Base-by-base conservation (phyloP, 2,329 filamentous ascomycete species). In the Lachnellula arida region DNA sequence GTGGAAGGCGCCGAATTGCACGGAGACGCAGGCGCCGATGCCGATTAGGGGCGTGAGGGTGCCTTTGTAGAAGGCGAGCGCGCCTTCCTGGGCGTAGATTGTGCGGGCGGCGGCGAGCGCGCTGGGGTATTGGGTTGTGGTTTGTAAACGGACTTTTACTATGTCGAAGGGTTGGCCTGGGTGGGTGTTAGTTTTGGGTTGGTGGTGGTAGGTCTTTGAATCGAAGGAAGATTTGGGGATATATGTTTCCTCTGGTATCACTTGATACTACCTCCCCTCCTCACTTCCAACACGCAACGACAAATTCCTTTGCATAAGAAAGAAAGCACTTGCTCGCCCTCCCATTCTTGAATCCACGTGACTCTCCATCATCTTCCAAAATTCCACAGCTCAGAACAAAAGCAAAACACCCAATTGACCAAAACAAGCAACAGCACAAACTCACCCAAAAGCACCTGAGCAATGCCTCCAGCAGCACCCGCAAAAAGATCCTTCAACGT, bases 1-100 rank as follows among this genome's bases (percentile, higher is more conserved):
- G 78, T 97, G 91, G 80, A 97, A 99, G 67, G 89, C 94, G 61
- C 92, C 94, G 73, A 99, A 99, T 78, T 99, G 94, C 67, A 99
- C 88, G n/a, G 91, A 97, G 46, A 94, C 92, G 72, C 94, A 99
- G 65, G 94, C 94, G 65, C 94, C 94, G 70, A 99, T 97, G 64
- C 94, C 94, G 55, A 99, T 83, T 54, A 99, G 80, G 0, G 94
- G 94, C 5, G 94, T 97, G 55, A 99, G 79, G 0, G 94, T 97
- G 68, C 94, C 94, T 76, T 99, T 99, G 84, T 99, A 99, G 78
- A 99, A 99, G 55, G 94, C 94, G 12, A 89, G 76, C 2, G 91
- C 80, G 1, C 94, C 94, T 73, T 99, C 94, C 68, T 90, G 87
- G 67, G 84, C 85, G 75, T 90, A 90, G 76, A 99, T 97, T 61